phyloP scores from a whole-genome alignment of 176 grass and related monocot species.

The Juncus effusus region DNA sequence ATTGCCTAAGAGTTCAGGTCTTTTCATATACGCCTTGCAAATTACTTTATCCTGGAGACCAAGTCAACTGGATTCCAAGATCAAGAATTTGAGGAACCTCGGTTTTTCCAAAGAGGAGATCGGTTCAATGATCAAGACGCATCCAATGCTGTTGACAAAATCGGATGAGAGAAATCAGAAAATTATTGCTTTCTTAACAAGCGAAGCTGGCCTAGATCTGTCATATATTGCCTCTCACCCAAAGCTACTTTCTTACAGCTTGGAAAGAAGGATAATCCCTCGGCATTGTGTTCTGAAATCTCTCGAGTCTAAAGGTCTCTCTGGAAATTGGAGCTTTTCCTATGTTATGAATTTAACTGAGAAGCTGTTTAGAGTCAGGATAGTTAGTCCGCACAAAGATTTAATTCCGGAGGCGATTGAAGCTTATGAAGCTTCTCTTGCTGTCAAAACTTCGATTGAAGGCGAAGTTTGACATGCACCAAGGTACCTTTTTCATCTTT shows the following conservation, averaged over 20 bases:
- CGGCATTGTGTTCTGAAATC: constrained; percentile 25
- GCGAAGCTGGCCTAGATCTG: constrained; percentile 11
- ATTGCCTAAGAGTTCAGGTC: not conserved
- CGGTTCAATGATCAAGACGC: not conserved
- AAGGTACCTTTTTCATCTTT: not conserved
- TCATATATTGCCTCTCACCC: constrained; percentile 19
- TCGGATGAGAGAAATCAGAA: constrained; percentile 15
- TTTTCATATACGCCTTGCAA: constrained; percentile 1
- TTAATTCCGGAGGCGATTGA: constrained; percentile 9
- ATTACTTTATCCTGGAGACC: not conserved
- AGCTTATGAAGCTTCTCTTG: too few species aligned
- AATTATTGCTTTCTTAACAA: constrained; percentile 51
- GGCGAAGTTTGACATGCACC: too few species aligned
- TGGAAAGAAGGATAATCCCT: constrained; percentile 48
- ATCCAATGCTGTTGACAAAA: not conserved
- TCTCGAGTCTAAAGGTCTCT: constrained; percentile 34
- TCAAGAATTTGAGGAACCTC: not conserved
- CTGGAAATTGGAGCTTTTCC: not conserved
- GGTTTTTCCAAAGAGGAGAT: constrained; percentile 11
- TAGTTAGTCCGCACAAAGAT: constrained; percentile 34
- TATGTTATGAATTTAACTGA: not conserved
- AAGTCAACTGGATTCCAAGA: not conserved
- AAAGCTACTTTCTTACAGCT: constrained; percentile 32
- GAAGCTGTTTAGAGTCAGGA: constrained; percentile 30
- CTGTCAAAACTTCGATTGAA: too few species aligned